These are phyloP conservation scores for Camelina laxa DNA, from an alignment of 345 rosid genomes.

Conservation along the genomic window DNA sequence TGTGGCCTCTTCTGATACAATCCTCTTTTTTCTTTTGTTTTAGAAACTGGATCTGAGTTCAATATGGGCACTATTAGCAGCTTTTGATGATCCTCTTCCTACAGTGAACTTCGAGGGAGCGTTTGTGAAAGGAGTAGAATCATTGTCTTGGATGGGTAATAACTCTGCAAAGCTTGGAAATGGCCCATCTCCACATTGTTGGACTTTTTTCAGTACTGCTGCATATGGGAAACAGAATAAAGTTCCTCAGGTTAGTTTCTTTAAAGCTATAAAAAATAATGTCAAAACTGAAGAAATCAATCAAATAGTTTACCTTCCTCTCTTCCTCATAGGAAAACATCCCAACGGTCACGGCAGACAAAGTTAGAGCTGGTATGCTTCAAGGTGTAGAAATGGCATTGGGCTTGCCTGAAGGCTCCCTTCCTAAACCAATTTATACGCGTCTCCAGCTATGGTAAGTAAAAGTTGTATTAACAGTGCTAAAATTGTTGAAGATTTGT, in stretches of 20 bases:
- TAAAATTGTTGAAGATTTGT: background rate
- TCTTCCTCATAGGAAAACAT: slow-evolving; percentile 65
- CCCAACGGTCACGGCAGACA: slow-evolving; percentile 74
- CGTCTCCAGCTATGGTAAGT: slow-evolving; percentile 80
- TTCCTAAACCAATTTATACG: slow-evolving; percentile 61
- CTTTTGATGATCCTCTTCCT: slow-evolving; percentile 87
- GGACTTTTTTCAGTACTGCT: slow-evolving; percentile 88
- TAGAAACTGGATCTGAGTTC: slow-evolving; percentile 80
- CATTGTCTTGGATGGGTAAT: slow-evolving; percentile 93
- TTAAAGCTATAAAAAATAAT: background rate
- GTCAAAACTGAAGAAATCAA: slow-evolving; percentile 4
- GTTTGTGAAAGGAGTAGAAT: slow-evolving; percentile 80
- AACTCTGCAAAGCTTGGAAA: slow-evolving; percentile 69
- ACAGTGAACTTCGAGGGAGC: slow-evolving; percentile 78
- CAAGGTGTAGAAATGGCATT: slow-evolving; percentile 74
- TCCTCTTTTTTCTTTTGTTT: slow-evolving; percentile 1
- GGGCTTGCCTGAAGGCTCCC: slow-evolving; percentile 71
- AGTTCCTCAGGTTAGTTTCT: slow-evolving; percentile 77
- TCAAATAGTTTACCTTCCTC: background rate
- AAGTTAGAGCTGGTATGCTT: slow-evolving; percentile 74
- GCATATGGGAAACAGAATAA: slow-evolving; percentile 82
- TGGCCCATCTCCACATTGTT: slow-evolving; percentile 57
- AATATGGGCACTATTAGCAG: slow-evolving; percentile 92
- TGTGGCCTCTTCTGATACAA: slow-evolving; percentile 17
- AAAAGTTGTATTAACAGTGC: background rate